Base-by-base conservation (phyloP, 352 stramenopile species). In the Globisporangium perplexum region DNA sequence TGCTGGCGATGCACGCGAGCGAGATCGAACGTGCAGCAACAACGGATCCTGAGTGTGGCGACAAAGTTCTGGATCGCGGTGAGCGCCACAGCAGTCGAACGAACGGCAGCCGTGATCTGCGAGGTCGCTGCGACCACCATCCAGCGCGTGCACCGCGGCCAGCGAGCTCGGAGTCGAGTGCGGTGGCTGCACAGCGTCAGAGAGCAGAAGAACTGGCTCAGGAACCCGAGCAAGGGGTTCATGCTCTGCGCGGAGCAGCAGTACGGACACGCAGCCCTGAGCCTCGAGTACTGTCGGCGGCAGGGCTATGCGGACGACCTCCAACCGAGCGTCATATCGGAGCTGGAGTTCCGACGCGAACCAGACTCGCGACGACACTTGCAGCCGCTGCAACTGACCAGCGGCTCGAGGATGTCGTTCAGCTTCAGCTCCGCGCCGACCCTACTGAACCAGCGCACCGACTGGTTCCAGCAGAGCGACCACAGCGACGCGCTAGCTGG, bases 161-260 rank as follows among this genome's bases (percentile, higher is more conserved):
- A 66, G 54, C 50, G 58, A 2, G 69, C 66, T 23, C 69, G 72
- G 7, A 59, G 58, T 0, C 50, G 62, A 6, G 74, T 82, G 20
- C 63, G 75, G 17, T 61, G 60, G 33, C 47, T 86, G 3, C 22
- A 65, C 2, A 62, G 55, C 22, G 44, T 57, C 3, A 52, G 68
- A 7, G 55, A 85, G 20, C 65, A 86, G 50, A 47, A 31, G 1
- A 69, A 71, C 26, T 88, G 74, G 77, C 61, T 63, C 23, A 62
- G 60, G 26, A 85, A 88, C 31, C 74, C 74, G 2, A 78, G 71
- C 42, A 83, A 75, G 50, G 74, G 66, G 0, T 74, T 68, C 28
- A 52, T 64, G 39, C 63, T 74, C 22, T 82, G 83, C 43, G 43
- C 56, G 0, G 41, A 57, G 2, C 65, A 63, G 18, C 64, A 62